Base-by-base conservation (phyloP, 2,329 filamentous ascomycete genomes). In the Setomelanomma holmii region DNA sequence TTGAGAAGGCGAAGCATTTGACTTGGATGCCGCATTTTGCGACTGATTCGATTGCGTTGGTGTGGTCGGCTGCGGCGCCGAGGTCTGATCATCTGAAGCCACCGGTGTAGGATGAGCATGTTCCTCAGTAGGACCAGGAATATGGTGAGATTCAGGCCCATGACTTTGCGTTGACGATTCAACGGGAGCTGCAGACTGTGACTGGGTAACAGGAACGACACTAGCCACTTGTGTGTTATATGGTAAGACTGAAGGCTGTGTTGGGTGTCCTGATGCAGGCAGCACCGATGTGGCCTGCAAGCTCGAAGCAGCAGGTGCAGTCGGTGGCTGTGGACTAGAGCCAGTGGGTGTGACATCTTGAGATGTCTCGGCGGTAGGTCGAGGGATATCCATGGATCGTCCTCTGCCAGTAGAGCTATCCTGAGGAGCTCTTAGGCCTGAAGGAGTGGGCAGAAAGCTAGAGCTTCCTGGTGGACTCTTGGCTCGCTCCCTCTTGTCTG, bases 401-500 rank as follows among this genome's bases (percentile, higher is more conserved):
- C 69, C 71, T 24, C 68, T 41, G 41, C 36, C 23, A 17, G 52
- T 22, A 4, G 60, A 33, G 7, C 43, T 56, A 5, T 68, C 67
- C 12, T 51, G 53, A 8, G 68, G 59, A 40, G 45, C 53, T 41
- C 44, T 58, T 21, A 72, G 44, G 23, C 58, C 62, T 23, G 66
- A 64, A 1, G 64, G 58, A 14, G 49, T 41, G 17, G 53, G 47
- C 38, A 68, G 30, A 21, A 68, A 63, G 27, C 53, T 61, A 0
- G 66, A 63, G 35, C 64, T 70, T 21, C 66, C 68, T 21, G 77
- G 78, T 10, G 82, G 82, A 51, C 81, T 84, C 64, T 81, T 82
- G 14, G 81, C 78, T 19, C 79, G 74, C 45, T 78, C 80, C 58
- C 81, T 81, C 60, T 84, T 84, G 17, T 77, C 79, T 33, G 83